Base-by-base conservation (phyloP, 108 stramenopile genomes). In the Pseudonitzschia multiseries region DNA sequence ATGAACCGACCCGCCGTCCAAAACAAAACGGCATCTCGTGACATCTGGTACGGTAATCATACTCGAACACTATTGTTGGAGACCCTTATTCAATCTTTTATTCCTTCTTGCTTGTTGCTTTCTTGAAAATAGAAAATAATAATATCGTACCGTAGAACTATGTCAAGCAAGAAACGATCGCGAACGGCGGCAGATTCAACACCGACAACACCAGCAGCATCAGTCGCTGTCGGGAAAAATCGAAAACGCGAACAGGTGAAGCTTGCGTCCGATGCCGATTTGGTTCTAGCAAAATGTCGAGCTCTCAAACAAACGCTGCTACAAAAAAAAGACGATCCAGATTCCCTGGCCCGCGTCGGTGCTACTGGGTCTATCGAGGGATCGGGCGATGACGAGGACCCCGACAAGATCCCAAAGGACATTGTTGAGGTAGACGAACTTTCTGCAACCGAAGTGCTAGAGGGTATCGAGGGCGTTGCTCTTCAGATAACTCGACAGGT, bases 351-450 rank as follows among this genome's bases (percentile, higher is more conserved):
- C 40, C 51, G 52, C 64, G 15, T 63, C 62, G 51, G 61, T 28
- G 72, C 40, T 36, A 68, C 32, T 15, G 44, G 43, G 0, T 10
- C 15, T 50, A 32, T 32, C 44, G 21, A 50, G 65, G 15, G 76
- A 71, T 28, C 15, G 46, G 32, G 51, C 15, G 48, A 64, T 36
- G 18, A 73, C 60, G 70, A 62, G 0, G 48, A 77, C 20, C 62
- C 61, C 42, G 50, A 72, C 1, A 43, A 82, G 28, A 79, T 78
- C 24, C 72, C 76, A 36, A 75, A 75, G 42, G 73, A 74, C 40
- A 87, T 95, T 69, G 76, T 95, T 24, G 91, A 92, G 79, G 93
- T 95, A 4, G 80, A 73, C 10, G 90, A 92, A 72, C 78, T 95
- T 65, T 77, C 82, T 21, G 62, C 80, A 20, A 72, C 84, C 9